Base-by-base conservation (phyloP, 140 eudicot species). In the Stevia rebaudiana region DNA sequence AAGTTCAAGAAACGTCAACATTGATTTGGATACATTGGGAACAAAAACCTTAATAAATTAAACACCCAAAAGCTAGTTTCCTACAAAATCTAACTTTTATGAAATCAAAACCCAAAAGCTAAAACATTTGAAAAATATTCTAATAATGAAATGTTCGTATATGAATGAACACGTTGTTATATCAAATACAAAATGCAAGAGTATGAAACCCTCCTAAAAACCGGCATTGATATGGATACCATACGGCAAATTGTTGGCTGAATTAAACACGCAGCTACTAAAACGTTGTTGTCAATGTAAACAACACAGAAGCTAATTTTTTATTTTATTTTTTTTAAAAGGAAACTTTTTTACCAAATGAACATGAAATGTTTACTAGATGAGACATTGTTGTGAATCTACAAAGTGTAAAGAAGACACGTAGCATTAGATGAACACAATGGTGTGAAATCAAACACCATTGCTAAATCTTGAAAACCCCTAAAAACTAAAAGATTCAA, bases 371-470 rank as follows among this genome's bases (percentile, higher is more conserved):
- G n/a, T n/a, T n/a, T n/a, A n/a, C n/a, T n/a, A n/a, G n/a, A n/a
- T n/a, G n/a, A n/a, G n/a, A n/a, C n/a, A n/a, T n/a, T n/a, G n/a
- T n/a, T n/a, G n/a, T n/a, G n/a, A n/a, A n/a, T n/a, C n/a, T n/a
- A n/a, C n/a, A n/a, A n/a, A n/a, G n/a, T n/a, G n/a, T n/a, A n/a
- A n/a, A n/a, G n/a, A n/a, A n/a, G n/a, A n/a, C n/a, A n/a, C n/a
- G n/a, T n/a, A n/a, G n/a, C n/a, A n/a, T n/a, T 33, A 19, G 23
- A 67, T 15, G 41, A 68, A 24, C 63, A 24, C 63, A 68, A 22
- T 39, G 53, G 19, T n/a, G 43, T 43, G 56, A 28, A 24, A 44
- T 44, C 4, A 28, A 16, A 64, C 18, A 47, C 48, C 44, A 54
- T 42, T 68, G 54, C 57, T 13, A 55, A 42, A 55, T 42, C 37